Conservation (phyloP, 306 rosid species). For the Fragaria nilgerrensis region DNA sequence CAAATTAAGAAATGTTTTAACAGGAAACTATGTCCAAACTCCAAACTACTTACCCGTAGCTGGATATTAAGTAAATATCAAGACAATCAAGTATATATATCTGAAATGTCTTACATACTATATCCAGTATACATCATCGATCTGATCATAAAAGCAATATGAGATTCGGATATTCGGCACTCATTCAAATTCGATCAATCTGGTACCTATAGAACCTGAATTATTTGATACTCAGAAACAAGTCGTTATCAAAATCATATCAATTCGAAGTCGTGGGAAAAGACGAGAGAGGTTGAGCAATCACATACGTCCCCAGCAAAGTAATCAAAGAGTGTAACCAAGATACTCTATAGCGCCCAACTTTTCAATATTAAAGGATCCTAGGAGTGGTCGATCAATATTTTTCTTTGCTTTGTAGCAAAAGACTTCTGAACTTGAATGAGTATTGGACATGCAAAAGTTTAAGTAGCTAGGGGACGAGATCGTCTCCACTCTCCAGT, state of each 20-base stretch:
- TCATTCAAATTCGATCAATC: not conserved
- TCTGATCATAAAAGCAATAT: not conserved
- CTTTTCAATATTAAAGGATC: not conserved
- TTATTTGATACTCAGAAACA: not conserved
- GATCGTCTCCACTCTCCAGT: no score
- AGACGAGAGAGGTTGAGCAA: not conserved
- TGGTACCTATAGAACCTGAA: not conserved
- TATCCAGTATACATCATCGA: no score
- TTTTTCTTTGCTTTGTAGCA: not conserved
- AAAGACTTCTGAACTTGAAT: not conserved
- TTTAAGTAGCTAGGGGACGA: no score
- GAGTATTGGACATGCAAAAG: no score
- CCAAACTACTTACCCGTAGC: no score
- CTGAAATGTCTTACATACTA: no score
- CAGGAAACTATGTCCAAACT: no score
- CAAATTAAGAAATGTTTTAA: no score
- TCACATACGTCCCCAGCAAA: not conserved
- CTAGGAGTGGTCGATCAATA: not conserved
- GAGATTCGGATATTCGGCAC: not conserved
- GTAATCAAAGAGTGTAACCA: not conserved
- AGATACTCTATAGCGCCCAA: not conserved
- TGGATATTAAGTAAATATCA: no score
- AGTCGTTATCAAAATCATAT: not conserved
- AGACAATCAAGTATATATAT: no score
- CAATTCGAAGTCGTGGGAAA: not conserved